A percentile compares a stretch with the other conserved stretches of the same genome.
Evolutionary conservation across 2,329 filamentous ascomycete genomes (phyloP).

Genomic region (Aspergillus eucalypticola): DNA sequence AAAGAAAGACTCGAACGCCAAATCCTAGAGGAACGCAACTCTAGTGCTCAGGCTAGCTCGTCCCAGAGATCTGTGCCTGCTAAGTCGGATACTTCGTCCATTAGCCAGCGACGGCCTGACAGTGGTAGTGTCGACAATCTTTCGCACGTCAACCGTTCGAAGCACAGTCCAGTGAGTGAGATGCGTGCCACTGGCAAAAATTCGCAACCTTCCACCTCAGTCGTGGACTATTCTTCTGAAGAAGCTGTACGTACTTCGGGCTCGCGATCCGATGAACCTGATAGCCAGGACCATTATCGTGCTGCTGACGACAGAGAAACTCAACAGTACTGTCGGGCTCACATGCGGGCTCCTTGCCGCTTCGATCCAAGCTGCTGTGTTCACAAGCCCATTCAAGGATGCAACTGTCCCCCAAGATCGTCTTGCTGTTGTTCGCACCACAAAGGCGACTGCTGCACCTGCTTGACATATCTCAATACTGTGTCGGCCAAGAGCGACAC

Average conservation of each 20-base stretch:
- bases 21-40: too few relatives aligned
- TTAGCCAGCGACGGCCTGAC: too few relatives aligned
- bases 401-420: conserved; percentile 16
- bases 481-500: not conserved
- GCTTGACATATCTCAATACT: not conserved
- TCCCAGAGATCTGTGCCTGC: not conserved
- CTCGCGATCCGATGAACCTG: not conserved
- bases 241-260: not conserved
- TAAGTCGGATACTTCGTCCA: not conserved
- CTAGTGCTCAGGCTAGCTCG: too few relatives aligned
- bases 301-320: not conserved
- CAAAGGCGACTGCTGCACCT: conserved; percentile 17
- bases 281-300: not conserved
- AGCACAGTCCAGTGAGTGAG: not conserved
- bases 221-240: not conserved
- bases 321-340: conserved; percentile 6
- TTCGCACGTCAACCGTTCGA: not conserved
- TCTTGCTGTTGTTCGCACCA: conserved; percentile 28
- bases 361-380: conserved; percentile 22
- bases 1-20: too few relatives aligned
- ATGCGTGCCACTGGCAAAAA: not conserved
- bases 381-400: conserved; percentile 13
- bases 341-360: conserved; percentile 14
- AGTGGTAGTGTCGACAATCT: not conserved
- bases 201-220: not conserved